Percentiles rank a stretch among this genome's conserved stretches.
These are phyloP conservation scores for Diddensiella caesifluorescens DNA, from an alignment of 805 yeast genomes.

Conservation along the genomic window DNA sequence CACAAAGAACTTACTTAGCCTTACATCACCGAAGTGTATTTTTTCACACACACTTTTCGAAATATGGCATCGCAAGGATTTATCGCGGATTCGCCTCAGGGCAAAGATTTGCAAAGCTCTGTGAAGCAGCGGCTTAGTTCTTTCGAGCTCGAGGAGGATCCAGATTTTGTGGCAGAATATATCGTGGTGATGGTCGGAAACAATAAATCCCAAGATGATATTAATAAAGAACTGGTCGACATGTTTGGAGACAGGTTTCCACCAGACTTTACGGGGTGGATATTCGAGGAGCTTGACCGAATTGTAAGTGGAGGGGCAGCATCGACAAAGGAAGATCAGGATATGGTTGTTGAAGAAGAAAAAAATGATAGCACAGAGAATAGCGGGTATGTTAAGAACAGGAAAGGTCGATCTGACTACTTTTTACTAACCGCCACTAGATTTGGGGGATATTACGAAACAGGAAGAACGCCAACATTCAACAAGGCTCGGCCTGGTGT, in stretches of 20 bases:
- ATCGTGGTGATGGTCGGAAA: slow-evolving; percentile 27
- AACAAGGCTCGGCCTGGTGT: background rate
- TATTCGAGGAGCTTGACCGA: slow-evolving; percentile 18
- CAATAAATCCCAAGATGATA: slow-evolving; percentile 21
- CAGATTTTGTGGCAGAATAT: slow-evolving; percentile 27
- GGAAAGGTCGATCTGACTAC: no score
- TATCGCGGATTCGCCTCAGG: slow-evolving; percentile 13
- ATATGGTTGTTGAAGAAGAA: background rate
- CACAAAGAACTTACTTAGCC: no score
- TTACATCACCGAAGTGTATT: no score
- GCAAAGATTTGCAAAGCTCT: slow-evolving; percentile 17
- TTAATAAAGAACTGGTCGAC: slow-evolving; percentile 22
- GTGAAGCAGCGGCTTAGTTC: slow-evolving; percentile 18
- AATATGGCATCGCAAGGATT: background rate
- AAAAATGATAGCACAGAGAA: background rate
- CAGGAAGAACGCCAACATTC: no score
- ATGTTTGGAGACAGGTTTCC: slow-evolving; percentile 26
- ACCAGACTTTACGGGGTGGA: slow-evolving; percentile 24
- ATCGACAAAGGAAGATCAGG: background rate
- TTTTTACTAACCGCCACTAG: no score
- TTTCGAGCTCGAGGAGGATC: slow-evolving; percentile 26
- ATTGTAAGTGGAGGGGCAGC: slow-evolving; percentile 1
- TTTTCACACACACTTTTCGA: no score
- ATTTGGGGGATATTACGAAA: no score
- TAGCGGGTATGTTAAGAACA: background rate